Percentiles rank a stretch among this genome's conserved stretches.
Evolutionary conservation across 306 rosid genomes (phyloP).

Genomic region (Pyrus bretschneideri): DNA sequence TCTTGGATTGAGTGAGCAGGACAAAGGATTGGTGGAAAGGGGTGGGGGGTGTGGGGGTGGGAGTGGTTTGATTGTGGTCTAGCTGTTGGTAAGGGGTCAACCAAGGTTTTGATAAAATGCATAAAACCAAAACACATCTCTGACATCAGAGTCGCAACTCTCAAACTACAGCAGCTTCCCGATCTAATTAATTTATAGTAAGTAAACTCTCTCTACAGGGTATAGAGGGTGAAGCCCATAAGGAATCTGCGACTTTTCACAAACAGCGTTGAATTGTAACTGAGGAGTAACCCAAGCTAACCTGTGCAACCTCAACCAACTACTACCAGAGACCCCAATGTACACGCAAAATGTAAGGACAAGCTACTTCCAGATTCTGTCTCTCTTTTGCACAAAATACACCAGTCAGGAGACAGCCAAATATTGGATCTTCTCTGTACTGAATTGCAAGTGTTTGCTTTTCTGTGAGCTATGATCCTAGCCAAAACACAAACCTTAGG

Average conservation of each 20-base stretch:
- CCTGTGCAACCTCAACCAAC: not conserved
- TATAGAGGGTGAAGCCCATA: not conserved
- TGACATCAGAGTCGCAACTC: not conserved
- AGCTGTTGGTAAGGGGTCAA: not conserved
- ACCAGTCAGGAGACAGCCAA: too few relatives aligned
- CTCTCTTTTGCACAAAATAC: too few relatives aligned
- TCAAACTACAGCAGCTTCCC: not conserved
- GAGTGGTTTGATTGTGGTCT: not conserved
- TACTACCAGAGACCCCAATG: not conserved
- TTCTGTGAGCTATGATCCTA: not conserved
- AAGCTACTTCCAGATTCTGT: too few relatives aligned
- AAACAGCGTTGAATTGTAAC: not conserved
- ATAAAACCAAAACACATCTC: not conserved
- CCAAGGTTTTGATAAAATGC: not conserved
- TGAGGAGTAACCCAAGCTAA: not conserved
- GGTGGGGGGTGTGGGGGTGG: too few relatives aligned
- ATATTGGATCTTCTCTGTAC: not conserved
- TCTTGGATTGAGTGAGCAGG: too few relatives aligned
- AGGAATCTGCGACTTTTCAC: not conserved
- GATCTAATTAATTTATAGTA: not conserved
- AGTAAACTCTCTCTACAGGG: not conserved
- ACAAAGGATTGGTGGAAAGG: too few relatives aligned
- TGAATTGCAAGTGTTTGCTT: not conserved
- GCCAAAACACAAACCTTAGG: not conserved
- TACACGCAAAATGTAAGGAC: too few relatives aligned